Base-by-base conservation (phyloP, 139 green algal genomes). In the Zygnema cylindricum region DNA sequence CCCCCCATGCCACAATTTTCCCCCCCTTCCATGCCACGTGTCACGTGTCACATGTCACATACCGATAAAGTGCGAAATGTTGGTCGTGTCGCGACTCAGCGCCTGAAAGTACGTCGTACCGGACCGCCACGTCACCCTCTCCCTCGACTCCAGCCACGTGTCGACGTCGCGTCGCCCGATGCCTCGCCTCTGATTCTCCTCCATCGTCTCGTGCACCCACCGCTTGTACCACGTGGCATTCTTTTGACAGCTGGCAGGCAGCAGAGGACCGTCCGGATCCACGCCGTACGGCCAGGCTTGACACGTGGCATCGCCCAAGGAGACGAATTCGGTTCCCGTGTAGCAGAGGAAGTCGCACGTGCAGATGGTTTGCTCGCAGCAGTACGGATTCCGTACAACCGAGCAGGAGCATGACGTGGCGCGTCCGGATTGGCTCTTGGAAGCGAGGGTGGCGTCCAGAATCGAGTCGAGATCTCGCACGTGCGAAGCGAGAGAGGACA, bases 31-130 rank as follows among this genome's bases (percentile, higher is more conserved):
- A 16, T 16, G 11, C 38, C 1, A 78, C 16, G 0, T 21, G 41
- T 2, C 33, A 2, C 36, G 69, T 77, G 69, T 33, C 69, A 25
- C 41, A 21, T 36, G 25, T 21, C n/a, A 83, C 76, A 55, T 85
- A 85, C 82, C 55, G 2, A 87, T 82, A 71, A 88, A 57, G 21
- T 84, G 76, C 0, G 83, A 32, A 38, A 88, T 82, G 39, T 88
- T 88, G 49, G 55, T 43, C 43, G n/a, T 69, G 23, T 63, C n/a
- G n/a, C 22, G 30, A 33, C 81, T 69, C 2, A 88, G 83, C 7
- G 30, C 39, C n/a, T 84, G 83, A 42, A 88, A 76, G 54, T 88
- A 88, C 36, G 83, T 84, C 1, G 54, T 84, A 69, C 83, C 83
- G 40, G 25, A 3, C 11, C 57, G 57, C 83, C 83, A 88, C 21